A percentile compares a stretch with the other conserved stretches of the same genome.
Conservation (phyloP, 2,329 filamentous ascomycete genomes). For the Hypoxylon sp. region DNA sequence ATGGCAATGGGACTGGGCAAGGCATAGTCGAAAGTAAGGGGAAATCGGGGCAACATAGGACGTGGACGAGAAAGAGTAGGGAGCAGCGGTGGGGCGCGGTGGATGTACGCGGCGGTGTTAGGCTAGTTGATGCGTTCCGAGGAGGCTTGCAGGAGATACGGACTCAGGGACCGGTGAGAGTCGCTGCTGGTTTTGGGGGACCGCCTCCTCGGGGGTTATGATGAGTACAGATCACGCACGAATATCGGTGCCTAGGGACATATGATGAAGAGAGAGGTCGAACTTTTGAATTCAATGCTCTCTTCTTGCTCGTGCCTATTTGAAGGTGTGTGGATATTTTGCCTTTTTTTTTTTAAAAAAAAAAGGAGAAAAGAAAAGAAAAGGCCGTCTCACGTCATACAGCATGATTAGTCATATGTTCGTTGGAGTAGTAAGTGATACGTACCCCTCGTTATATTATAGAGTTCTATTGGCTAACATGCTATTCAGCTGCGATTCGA, state of each 20-base stretch:
- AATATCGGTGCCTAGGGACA: no score
- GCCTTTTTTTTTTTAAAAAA: no score
- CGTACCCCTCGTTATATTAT: no score
- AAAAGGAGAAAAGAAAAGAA: no score
- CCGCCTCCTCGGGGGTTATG: slow-evolving; percentile 29
- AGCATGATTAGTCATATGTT: background rate
- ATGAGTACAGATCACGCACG: background rate
- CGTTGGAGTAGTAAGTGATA: no score
- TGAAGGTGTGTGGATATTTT: no score
- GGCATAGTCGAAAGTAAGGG: slow-evolving; percentile 28
- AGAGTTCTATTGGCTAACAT: background rate
- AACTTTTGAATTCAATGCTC: background rate
- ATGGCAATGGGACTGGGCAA: background rate
- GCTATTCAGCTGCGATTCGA: background rate
- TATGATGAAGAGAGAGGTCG: background rate
- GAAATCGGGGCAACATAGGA: slow-evolving; percentile 36
- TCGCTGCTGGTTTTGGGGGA: slow-evolving; percentile 57
- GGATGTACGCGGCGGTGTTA: slow-evolving; percentile 57
- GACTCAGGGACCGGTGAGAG: slow-evolving; percentile 44
- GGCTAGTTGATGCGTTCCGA: slow-evolving; percentile 60
- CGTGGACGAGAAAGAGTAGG: slow-evolving; percentile 52
- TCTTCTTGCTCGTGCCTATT: slow-evolving; percentile 8
- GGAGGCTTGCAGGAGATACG: slow-evolving; percentile 24
- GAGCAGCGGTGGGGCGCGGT: slow-evolving; percentile 71
- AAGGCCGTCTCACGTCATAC: background rate